Evolutionary conservation across 2,329 filamentous ascomycete species (phyloP), one percentile per base, ranked within the genome.

Genomic region (Fusarium avenaceum): DNA sequence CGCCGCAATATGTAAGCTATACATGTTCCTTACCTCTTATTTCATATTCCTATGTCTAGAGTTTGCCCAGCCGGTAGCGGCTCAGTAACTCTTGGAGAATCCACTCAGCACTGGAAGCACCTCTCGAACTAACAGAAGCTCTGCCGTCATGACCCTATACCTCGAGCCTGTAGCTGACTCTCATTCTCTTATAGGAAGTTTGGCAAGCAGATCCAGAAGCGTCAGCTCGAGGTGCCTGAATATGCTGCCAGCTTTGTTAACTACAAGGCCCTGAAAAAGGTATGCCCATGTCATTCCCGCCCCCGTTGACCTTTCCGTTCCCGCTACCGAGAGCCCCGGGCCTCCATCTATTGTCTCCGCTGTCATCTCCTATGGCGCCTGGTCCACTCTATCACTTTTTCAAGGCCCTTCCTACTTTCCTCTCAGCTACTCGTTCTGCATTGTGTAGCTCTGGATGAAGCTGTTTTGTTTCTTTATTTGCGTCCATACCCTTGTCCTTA

Each of bases 191-290:
- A 67, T 76, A 99, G 95, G 96, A 99, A 99, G 88, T 99, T 99
- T 85, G 96, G 96, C 81, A 99, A 99, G 86, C 93, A 97, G 80
- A 97, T 99, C 73, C 96, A 98, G 85, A 97, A 97, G 85, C 91
- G 94, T 79, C 96, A 99, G 87, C 92, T 99, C 76, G 96, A 99
- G 80, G 94, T 99, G 63, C 96, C 96, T 63, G 96, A 99, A 87
- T 99, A 99, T 90, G 95, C 96, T 66, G 94, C 95, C 70, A 97
- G 94, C 82, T 99, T 99, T 79, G 94, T 98, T 74, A 97, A 99
- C 82, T 99, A 99, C 85, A 99, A 99, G 84, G 94, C 94, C 63
- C 86, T 99, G 74, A 99, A 99, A 82, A 98, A 98, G 93, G 96
- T 97, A 78, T 67, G 81, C 44, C 69, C 57, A 49, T 72, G 40